A percentile compares a stretch with the other conserved stretches of the same genome.
Evolutionary conservation across 805 yeast genomes (phyloP).

Genomic region (Debaryomyces tyrocola): DNA sequence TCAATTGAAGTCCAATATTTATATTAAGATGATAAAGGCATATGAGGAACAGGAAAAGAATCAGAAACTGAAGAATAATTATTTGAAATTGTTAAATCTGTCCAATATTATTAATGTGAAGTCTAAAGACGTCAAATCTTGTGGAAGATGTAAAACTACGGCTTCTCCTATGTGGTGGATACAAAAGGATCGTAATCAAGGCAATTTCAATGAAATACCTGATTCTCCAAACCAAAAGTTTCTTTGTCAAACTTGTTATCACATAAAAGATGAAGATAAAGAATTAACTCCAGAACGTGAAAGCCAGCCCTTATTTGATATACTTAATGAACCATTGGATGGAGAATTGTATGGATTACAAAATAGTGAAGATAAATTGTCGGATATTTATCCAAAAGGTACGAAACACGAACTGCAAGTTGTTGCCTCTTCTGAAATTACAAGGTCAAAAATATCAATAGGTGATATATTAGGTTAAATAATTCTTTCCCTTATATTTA

Average conservation of each 20-base stretch:
- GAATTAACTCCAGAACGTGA: slow-evolving; percentile 15
- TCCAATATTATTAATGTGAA: slow-evolving; percentile 3
- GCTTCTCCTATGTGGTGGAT: slow-evolving; percentile 42
- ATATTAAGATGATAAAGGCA: slow-evolving; percentile 19
- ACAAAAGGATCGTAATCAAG: background rate
- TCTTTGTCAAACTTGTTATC: slow-evolving; percentile 36
- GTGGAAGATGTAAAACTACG: slow-evolving; percentile 21
- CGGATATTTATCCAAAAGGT: slow-evolving; percentile 8
- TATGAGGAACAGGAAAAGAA: slow-evolving; percentile 13
- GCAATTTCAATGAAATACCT: background rate
- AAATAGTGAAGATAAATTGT: slow-evolving; percentile 22
- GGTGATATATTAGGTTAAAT: slow-evolving; percentile 19
- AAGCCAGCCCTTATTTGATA: slow-evolving; percentile 16
- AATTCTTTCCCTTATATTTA: background rate
- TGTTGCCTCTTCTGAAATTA: slow-evolving; percentile 2
- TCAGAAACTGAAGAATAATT: background rate
- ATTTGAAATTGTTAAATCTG: slow-evolving; percentile 6
- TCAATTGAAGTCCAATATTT: slow-evolving; percentile 29
- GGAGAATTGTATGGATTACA: slow-evolving; percentile 34
- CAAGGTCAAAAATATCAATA: slow-evolving; percentile 17
- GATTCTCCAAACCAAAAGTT: slow-evolving; percentile 2
- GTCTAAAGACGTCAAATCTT: slow-evolving; percentile 8
- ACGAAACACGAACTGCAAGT: background rate
- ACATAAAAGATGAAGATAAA: slow-evolving; percentile 10
- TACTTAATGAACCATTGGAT: slow-evolving; percentile 27